Percentiles rank a stretch among this genome's conserved stretches.
These are phyloP conservation scores for Metschnikowia proteae DNA, from an alignment of 805 yeast genomes.

Conservation along the genomic window DNA sequence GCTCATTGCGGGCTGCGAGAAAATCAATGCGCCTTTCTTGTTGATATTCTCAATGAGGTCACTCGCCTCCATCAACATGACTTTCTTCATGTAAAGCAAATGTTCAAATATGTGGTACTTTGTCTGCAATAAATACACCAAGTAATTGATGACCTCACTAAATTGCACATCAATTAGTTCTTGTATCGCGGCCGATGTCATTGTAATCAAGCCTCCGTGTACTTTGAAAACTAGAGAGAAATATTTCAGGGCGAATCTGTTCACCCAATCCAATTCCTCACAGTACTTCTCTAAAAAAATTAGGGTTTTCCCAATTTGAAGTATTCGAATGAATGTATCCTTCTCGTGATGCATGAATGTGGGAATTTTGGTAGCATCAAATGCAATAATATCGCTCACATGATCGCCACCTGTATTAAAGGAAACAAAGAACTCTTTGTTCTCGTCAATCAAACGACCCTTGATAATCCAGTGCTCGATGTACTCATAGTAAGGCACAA, in stretches of 20 bases:
- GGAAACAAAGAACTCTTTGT: conserved; percentile 60
- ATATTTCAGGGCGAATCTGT: conserved; percentile 37
- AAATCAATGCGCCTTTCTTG: conserved; percentile 46
- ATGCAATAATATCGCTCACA: conserved; percentile 34
- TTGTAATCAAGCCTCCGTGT: conserved; percentile 31
- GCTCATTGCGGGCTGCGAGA: conserved; percentile 59
- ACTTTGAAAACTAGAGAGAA: conserved; percentile 27
- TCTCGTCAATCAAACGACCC: conserved; percentile 57
- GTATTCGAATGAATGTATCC: conserved; percentile 43
- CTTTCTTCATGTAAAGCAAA: conserved; percentile 58
- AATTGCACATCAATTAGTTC: conserved; percentile 41
- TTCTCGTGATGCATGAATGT: conserved; percentile 34
- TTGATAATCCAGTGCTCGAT: conserved; percentile 62
- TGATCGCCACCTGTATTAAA: conserved; percentile 28
- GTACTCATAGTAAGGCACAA: conserved; percentile 58
- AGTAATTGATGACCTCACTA: conserved; percentile 48
- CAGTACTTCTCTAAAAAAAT: conserved; percentile 63
- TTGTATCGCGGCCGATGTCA: conserved; percentile 34
- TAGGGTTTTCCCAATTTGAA: conserved; percentile 69
- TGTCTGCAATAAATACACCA: conserved; percentile 45
- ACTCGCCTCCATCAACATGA: conserved; percentile 69
- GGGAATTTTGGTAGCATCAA: conserved; percentile 40
- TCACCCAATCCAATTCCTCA: conserved; percentile 64
- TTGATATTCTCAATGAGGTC: conserved; percentile 74
- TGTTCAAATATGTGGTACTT: conserved; percentile 51